Evolutionary conservation across 2,329 filamentous ascomycete species (phyloP), one percentile per base, ranked within the genome.

Genomic region (Madurella fahalii): DNA sequence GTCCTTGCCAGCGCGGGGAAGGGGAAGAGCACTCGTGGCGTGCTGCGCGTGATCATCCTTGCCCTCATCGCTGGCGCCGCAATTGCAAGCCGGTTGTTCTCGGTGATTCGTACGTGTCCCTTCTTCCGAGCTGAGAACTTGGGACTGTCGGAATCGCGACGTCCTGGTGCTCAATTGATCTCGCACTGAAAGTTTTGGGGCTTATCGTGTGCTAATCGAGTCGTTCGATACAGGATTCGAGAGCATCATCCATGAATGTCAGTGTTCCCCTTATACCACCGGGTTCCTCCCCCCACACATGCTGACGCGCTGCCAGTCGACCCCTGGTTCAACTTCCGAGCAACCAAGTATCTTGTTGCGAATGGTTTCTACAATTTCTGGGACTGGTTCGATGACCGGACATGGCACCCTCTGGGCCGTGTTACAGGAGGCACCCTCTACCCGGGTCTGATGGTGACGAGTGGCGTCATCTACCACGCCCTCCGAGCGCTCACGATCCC

Each of bases 371-470:
- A 96, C 74, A 91, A 89, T 73, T 99, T 99, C 72, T 99, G 94
- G 94, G 93, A 99, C 73, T 99, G 94, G 94, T 99, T 99, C 69
- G 94, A 99, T 74, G 94, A 99, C 79, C 86, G 94, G 78, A 99
- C 94, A 84, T 99, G 94, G 94, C 93, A 99, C 75, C 94, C 94
- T 65, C 87, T 99, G 58, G 94, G 94, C 66, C 90, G 94, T 77
- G 94, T 99, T 69, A 99, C 94, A 57, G 94, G 94, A 74, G 94
- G 94, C 69, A 99, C 94, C n/a, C 83, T 99, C 60, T 99, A 99
- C 72, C 94, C 94, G 48, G 94, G 94, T 66, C 81, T 99, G 68
- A 99, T 99, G 94, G 95, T 99, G 65, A 99, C 94, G 69, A 97
- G 93, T 74, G 95, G 94, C 65, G 85, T 82, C 73, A 97, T 99